Evolutionary conservation across 2,329 filamentous ascomycete genomes (phyloP).

Genomic region (Exophiala dermatitidis): DNA sequence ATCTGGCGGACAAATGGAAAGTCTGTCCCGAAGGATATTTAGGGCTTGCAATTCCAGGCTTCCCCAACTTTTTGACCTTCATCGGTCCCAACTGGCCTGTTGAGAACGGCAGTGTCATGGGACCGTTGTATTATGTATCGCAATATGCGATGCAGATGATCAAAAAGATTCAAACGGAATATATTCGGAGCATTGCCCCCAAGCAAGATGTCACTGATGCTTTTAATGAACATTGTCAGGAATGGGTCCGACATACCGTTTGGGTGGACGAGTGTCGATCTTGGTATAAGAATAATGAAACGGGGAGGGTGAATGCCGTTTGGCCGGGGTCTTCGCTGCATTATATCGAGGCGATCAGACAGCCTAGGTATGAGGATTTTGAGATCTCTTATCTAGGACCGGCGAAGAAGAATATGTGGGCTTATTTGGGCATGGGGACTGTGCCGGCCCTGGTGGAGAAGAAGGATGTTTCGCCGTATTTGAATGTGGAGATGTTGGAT

Average conservation of each 20-base stretch:
- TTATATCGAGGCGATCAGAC: slow-evolving; percentile 39
- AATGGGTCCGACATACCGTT: slow-evolving; percentile 45
- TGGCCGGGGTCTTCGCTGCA: slow-evolving; percentile 48
- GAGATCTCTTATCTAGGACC: slow-evolving; percentile 36
- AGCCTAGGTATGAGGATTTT: slow-evolving; percentile 41
- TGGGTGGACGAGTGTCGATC: slow-evolving; percentile 42
- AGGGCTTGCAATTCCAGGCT: slow-evolving; percentile 29
- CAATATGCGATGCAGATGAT: slow-evolving; percentile 37
- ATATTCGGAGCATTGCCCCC: slow-evolving; percentile 37
- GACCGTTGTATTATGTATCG: slow-evolving; percentile 37
- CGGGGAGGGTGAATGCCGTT: slow-evolving; percentile 42
- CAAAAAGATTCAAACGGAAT: slow-evolving; percentile 37
- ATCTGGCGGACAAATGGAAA: slow-evolving; percentile 42
- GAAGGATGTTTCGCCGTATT: slow-evolving; percentile 31
- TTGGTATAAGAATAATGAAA: slow-evolving; percentile 41
- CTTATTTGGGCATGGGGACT: slow-evolving; percentile 32
- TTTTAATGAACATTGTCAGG: slow-evolving; percentile 38
- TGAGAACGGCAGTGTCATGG: slow-evolving; percentile 42
- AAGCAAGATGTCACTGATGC: slow-evolving; percentile 29
- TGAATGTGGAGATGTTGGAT: slow-evolving; percentile 31
- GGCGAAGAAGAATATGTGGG: slow-evolving; percentile 29
- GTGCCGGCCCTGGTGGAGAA: slow-evolving; percentile 28
- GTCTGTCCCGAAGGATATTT: slow-evolving; percentile 28
- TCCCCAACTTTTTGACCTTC: slow-evolving; percentile 27
- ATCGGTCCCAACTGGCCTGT: slow-evolving; percentile 35